A percentile compares a stretch with the other conserved stretches of the same genome.
phyloP scores from a whole-genome alignment of 2,329 filamentous ascomycete genomes.

The Fusarium sp. region DNA sequence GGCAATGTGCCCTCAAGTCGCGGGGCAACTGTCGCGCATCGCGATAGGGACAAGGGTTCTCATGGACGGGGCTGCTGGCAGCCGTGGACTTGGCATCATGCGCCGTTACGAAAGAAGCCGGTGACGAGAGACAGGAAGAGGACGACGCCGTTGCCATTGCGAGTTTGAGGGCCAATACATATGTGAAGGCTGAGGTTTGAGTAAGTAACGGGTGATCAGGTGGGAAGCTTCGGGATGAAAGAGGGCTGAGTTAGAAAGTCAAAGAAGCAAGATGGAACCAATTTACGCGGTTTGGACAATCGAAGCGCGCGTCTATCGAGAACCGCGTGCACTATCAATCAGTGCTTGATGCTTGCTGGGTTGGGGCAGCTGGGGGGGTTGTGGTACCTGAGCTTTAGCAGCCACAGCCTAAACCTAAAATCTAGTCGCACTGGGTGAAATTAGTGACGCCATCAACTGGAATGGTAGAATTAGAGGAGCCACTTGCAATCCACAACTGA shows the following conservation, averaged over 20 bases:
- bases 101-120: conserved; percentile 55
- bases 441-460: conserved; percentile 25
- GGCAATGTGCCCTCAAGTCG: conserved; percentile 74
- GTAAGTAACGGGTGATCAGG: neutral
- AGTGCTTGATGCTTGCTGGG: conserved; percentile 8
- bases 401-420: conserved; percentile 16
- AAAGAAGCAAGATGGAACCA: conserved; percentile 16
- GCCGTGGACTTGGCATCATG: conserved; percentile 53
- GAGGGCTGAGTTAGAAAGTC: neutral
- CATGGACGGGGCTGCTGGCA: conserved; percentile 54
- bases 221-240: neutral
- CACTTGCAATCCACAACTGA: neutral
- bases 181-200: conserved; percentile 6
- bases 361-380: conserved; percentile 6
- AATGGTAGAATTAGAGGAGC: neutral
- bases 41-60: conserved; percentile 61
- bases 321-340: conserved; percentile 33
- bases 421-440: conserved; percentile 28
- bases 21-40: conserved; percentile 69
- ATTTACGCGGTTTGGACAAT: conserved; percentile 40
- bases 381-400: conserved; percentile 36
- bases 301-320: conserved; percentile 36
- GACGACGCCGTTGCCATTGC: conserved; percentile 42
- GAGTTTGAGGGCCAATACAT: conserved; percentile 33
- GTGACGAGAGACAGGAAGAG: conserved; percentile 50